Base-by-base conservation (phyloP, 352 stramenopile species). In the Globisporangium paroecandrum region DNA sequence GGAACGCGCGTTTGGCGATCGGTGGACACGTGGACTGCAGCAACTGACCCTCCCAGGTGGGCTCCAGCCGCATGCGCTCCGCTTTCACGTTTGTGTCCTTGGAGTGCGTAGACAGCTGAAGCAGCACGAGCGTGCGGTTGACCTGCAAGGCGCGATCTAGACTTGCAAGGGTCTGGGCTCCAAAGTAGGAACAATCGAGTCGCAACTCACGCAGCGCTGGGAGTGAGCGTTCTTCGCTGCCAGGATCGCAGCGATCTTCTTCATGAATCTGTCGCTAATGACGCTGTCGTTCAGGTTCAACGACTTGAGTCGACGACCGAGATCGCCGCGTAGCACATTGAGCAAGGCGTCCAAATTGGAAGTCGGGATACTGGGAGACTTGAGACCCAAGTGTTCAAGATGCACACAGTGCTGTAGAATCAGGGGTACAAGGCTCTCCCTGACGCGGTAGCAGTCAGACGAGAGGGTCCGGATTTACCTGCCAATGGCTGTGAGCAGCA, bases 141-240 rank as follows among this genome's bases (percentile, higher is more conserved):
- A 25, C 10, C 4, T 27, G 9, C 59, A 56, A 1, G 41, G 43
- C 43, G 9, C 7, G 24, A 24, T 22, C 20, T 43, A 65, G 41
- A 13, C 18, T 34, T 18, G 20, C 24, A 47, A 65, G 20, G 13
- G 59, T 41, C n/a, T 65, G 18, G 43, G 41, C 34, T 13, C 41
- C 1, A 7, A 56, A 8, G 1, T 27, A 18, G 25, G 0, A 25
- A n/a, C 18, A 20, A 34, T 56, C 41, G 24, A 65, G 24, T 3
- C 59, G 41, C 24, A 64, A 27, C 25, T 64, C 59, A 4, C 25
- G 59, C 38, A 64, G 43, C 41, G 7, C 41, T 51, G 20, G 20
- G 59, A 10, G 18, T 8, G 3, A 22, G 43, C 18, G 43, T 49
- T 47, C 13, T 47, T n/a, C 22, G 20, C 10, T 20, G 18, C 38